Evolutionary conservation across 2,329 filamentous ascomycete genomes (phyloP).

Genomic region (Aspergillus tubingensis): DNA sequence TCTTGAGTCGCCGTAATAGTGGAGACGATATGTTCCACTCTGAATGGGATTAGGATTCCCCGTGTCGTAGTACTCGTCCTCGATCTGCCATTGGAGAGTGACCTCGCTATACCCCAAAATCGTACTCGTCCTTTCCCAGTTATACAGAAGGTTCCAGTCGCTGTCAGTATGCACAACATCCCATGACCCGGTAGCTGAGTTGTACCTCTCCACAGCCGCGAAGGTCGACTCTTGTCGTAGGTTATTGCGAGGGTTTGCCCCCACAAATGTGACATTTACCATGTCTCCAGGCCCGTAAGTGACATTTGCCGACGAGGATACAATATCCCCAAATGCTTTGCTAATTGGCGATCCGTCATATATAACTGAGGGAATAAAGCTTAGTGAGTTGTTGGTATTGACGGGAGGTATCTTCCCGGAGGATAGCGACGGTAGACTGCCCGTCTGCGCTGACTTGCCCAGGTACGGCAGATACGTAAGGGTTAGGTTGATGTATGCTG

Average conservation of each 20-base stretch:
- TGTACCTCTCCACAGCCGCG: slow-evolving; percentile 69
- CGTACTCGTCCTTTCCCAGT: slow-evolving; percentile 73
- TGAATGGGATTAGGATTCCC: slow-evolving; percentile 37
- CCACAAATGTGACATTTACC: slow-evolving; percentile 72
- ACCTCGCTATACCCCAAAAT: slow-evolving; percentile 76
- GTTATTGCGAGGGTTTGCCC: slow-evolving; percentile 88
- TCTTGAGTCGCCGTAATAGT: slow-evolving; percentile 85
- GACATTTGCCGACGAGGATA: slow-evolving; percentile 52
- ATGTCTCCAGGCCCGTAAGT: slow-evolving; percentile 62
- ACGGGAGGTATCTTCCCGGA: slow-evolving; percentile 71
- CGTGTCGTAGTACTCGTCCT: slow-evolving; percentile 52
- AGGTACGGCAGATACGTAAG: slow-evolving; percentile 71
- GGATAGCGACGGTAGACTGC: slow-evolving; percentile 46
- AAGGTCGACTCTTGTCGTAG: slow-evolving; percentile 77
- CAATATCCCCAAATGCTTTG: slow-evolving; percentile 69
- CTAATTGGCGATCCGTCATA: slow-evolving; percentile 68
- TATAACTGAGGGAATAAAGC: slow-evolving; percentile 78
- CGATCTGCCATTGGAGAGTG: slow-evolving; percentile 77
- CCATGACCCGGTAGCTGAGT: slow-evolving; percentile 58
- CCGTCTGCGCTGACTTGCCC: slow-evolving; percentile 45
- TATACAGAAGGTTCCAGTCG: slow-evolving; percentile 82
- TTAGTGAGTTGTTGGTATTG: slow-evolving; percentile 72
- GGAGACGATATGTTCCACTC: slow-evolving; percentile 71
- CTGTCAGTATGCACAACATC: slow-evolving; percentile 66
- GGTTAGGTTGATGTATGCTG: slow-evolving; percentile 85